Evolutionary conservation across 345 rosid genomes (phyloP).

Genomic region (Eucalyptus pumila): DNA sequence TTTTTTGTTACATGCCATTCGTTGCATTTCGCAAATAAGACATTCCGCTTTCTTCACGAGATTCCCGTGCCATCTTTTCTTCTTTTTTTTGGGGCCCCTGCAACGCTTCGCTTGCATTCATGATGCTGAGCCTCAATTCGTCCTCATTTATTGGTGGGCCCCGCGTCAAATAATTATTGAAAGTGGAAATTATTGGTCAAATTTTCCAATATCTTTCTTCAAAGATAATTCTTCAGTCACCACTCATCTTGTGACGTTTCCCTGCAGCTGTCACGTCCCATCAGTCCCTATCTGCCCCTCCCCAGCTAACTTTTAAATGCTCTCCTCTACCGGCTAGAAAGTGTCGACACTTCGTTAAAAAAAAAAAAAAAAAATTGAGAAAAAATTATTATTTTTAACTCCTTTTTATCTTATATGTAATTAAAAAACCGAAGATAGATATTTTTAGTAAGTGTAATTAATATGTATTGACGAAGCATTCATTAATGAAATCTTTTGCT

Average conservation of each 20-base stretch:
- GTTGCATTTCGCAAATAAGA: background rate
- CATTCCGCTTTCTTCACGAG: background rate
- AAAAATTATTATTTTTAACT: background rate
- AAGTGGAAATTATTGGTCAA: constrained; percentile 1
- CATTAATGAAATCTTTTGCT: background rate
- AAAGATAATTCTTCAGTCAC: background rate
- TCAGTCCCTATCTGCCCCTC: background rate
- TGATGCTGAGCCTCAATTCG: background rate
- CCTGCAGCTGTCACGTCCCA: background rate
- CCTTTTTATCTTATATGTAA: background rate
- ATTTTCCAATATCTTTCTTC: background rate
- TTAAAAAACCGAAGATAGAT: background rate
- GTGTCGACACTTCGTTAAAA: background rate
- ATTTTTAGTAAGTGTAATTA: background rate
- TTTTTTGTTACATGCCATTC: background rate
- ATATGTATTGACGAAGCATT: background rate
- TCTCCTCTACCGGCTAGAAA: background rate
- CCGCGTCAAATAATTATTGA: background rate
- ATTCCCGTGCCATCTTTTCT: background rate
- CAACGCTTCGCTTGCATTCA: background rate
- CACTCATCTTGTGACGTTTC: background rate
- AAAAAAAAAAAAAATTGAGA: background rate
- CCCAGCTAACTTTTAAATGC: background rate
- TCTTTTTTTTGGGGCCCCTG: background rate
- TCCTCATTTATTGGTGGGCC: background rate